Base-by-base conservation (phyloP, 1,139 yeast species). In the Suhomyces choctaworum region DNA sequence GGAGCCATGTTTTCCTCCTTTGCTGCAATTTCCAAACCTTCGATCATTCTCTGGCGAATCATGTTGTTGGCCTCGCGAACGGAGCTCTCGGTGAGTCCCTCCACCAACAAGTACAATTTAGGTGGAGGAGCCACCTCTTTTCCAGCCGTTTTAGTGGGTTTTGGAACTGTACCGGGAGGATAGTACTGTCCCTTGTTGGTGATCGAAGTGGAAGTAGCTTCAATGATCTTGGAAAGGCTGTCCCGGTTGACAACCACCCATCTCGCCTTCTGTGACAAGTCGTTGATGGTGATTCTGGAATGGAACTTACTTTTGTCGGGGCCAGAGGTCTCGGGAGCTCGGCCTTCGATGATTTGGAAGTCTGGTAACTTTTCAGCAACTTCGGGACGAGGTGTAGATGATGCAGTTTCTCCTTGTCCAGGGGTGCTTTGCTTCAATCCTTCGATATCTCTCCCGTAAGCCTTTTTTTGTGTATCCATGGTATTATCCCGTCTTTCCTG, bases 171-270 rank as follows among this genome's bases (percentile, higher is more conserved):
- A 20, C 56, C 59, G 1, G 82, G 72, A 1, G 89, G 79, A 50
- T 86, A 84, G 54, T 65, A 90, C 43, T 75, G 78, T 9, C 98
- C 98, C 54, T 82, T 87, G 34, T 80, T 79, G 1, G 97, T 89
- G 33, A 90, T 80, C 4, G 96, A 81, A 1, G 92, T 81, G 1
- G 82, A 75, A 0, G 94, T 82, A 28, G 79, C 68, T 32, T 87
- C 95, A 32, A 80, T 79, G 30, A 92, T 73, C 46, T 76, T 77
- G 3, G 77, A 61, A 33, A 86, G 68, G 29, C 78, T 80, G 3
- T 82, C 82, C 21, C 84, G 73, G 42, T 83, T 81, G 4, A 90
- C 81, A 4, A 86, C 90, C 33, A 73, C 73, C 94, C 95, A 83
- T 47, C 98, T 67, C 0, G 90, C 92, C 29, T 76, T 70, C 51